phyloP scores from a whole-genome alignment of 176 grass and related monocot species.

The Oryza officinalis region DNA sequence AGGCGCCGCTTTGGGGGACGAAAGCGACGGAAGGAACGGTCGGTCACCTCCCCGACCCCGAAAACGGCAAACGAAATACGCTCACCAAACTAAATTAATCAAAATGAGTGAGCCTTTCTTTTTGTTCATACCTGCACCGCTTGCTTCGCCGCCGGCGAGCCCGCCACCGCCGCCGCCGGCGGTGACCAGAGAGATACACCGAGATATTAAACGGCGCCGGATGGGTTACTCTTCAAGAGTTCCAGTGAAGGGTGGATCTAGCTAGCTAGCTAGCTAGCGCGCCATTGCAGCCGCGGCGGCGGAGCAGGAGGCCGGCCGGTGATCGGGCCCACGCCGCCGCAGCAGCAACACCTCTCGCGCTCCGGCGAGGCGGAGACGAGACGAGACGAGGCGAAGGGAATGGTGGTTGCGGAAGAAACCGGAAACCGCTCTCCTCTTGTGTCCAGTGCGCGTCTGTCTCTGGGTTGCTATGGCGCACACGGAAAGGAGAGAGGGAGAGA shows the following conservation, averaged over 20 bases:
- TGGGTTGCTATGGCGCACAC: constrained; percentile 39
- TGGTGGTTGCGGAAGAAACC: background rate
- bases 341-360: background rate
- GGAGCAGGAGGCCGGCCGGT: background rate
- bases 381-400: background rate
- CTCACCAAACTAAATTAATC: background rate
- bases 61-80: constrained; percentile 29
- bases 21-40: constrained; percentile 30
- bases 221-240: too few relatives aligned
- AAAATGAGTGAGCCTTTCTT: background rate
- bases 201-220: too few relatives aligned
- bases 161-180: background rate
- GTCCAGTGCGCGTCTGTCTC: background rate
- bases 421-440: background rate
- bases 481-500: background rate
- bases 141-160: too few relatives aligned
- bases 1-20: constrained; percentile 51
- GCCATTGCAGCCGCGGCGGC: background rate
- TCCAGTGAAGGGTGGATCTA: background rate
- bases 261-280: background rate
- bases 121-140: constrained; percentile 5
- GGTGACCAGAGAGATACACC: background rate
- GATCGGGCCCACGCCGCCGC: background rate
- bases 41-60: background rate
- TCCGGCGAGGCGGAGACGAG: background rate